phyloP scores from a whole-genome alignment of 352 stramenopile genomes.

The Pythium graminicola region DNA sequence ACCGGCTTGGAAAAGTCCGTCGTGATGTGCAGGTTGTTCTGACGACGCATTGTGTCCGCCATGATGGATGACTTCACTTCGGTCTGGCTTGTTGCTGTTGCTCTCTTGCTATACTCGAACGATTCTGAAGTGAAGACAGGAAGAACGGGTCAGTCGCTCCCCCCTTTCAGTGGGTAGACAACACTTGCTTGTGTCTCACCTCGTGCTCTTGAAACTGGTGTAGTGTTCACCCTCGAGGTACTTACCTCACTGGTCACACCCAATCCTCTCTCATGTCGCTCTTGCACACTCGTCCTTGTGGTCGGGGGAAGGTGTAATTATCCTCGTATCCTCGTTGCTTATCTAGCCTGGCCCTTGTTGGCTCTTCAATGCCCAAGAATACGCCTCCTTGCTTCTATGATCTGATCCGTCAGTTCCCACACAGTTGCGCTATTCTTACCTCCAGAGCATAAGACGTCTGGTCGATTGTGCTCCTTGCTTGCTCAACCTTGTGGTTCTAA shows the following conservation, averaged over 20 bases:
- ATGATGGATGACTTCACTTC: constrained; percentile 22
- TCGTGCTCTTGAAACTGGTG: constrained; percentile 3
- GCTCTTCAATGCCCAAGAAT: constrained; percentile 11
- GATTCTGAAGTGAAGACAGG: constrained; percentile 6
- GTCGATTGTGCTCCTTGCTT: too few relatives aligned
- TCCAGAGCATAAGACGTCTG: not conserved
- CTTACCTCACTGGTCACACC: not conserved
- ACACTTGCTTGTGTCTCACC: not conserved
- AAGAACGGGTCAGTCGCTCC: not conserved
- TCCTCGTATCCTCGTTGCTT: constrained; percentile 1
- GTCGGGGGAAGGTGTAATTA: too few relatives aligned
- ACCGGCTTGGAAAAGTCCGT: constrained; percentile 36
- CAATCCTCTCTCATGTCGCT: not conserved
- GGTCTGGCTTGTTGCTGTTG: not conserved
- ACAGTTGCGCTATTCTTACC: constrained; percentile 3
- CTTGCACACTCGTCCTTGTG: too few relatives aligned
- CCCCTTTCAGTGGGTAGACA: too few relatives aligned
- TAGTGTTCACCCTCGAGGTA: not conserved
- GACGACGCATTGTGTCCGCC: constrained; percentile 42
- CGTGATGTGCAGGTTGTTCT: constrained; percentile 44
- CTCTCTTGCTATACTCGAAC: not conserved
- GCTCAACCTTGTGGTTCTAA: too few relatives aligned
- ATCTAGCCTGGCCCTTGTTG: not conserved
- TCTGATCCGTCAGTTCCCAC: constrained; percentile 5
- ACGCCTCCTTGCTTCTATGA: not conserved